Conservation (phyloP, 371 early-diverging fungal genomes). For the Mortierella sp. region DNA sequence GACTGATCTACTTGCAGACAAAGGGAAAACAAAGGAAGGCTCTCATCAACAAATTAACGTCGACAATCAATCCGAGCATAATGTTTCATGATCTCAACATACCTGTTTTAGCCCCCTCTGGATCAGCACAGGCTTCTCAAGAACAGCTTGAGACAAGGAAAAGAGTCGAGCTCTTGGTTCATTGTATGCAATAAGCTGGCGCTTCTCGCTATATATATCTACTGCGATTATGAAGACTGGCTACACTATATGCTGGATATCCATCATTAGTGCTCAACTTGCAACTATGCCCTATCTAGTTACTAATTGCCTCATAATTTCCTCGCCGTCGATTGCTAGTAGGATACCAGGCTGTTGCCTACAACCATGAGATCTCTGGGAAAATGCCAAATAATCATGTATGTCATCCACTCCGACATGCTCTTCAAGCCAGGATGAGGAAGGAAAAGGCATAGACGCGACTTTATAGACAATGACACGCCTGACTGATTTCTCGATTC, state of each 20-base stretch:
- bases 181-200: constrained; percentile 23
- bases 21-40: not conserved
- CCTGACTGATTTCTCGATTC: not conserved
- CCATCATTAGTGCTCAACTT: not conserved
- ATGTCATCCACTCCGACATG: constrained; percentile 4
- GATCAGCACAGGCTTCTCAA: constrained; percentile 42
- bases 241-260: not conserved
- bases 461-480: not conserved
- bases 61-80: constrained; percentile 5
- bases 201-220: not conserved
- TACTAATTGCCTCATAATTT: not conserved
- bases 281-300: no score
- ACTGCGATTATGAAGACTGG: not conserved
- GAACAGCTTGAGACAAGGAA: constrained; percentile 56
- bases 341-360: constrained; percentile 80
- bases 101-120: constrained; percentile 37
- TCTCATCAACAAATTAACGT: not conserved
- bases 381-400: constrained; percentile 71
- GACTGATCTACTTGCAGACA: not conserved
- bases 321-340: constrained; percentile 59
- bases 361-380: constrained; percentile 71
- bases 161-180: constrained; percentile 49
- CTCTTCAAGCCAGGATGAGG: not conserved
- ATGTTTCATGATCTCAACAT: constrained; percentile 57
- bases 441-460: not conserved